These are phyloP conservation scores for Chaetothyriales sp. DNA, from an alignment of 2,329 filamentous ascomycete genomes.

Conservation along the genomic window DNA sequence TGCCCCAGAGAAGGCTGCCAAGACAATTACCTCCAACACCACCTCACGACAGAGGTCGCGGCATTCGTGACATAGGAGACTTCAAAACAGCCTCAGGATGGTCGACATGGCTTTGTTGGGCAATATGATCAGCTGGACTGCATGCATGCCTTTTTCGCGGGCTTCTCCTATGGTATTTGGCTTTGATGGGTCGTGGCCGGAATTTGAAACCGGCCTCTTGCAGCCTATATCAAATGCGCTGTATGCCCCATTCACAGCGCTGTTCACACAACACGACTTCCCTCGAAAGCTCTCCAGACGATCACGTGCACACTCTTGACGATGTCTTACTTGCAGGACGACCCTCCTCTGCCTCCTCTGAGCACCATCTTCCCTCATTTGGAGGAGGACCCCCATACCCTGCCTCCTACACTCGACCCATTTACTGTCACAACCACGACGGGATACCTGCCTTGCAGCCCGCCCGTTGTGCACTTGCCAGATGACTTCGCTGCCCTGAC, in stretches of 20 bases:
- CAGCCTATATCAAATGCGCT: slow-evolving; percentile 9
- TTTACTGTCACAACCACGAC: slow-evolving; percentile 34
- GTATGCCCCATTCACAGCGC: background rate
- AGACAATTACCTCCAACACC: background rate
- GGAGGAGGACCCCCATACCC: slow-evolving; percentile 27
- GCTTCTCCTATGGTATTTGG: slow-evolving; percentile 15
- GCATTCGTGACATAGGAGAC: background rate
- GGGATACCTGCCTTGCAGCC: slow-evolving; percentile 30
- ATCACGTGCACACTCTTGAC: background rate
- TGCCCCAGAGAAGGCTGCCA: background rate
- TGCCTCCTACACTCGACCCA: slow-evolving; percentile 29
- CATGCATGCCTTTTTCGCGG: slow-evolving; percentile 2
- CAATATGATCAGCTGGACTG: background rate
- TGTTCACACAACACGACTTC: background rate
- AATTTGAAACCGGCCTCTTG: slow-evolving; percentile 15
- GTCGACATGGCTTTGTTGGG: background rate
- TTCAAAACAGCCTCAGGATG: background rate
- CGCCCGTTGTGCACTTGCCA: slow-evolving; percentile 42
- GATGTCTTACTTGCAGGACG: slow-evolving; percentile 12
- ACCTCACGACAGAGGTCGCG: background rate
- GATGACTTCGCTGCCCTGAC: slow-evolving; percentile 57
- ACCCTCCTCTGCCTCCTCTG: slow-evolving; percentile 22
- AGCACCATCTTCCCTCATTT: slow-evolving; percentile 30
- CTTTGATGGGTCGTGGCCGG: slow-evolving; percentile 11
- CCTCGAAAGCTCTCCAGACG: background rate